phyloP scores from a whole-genome alignment of 345 rosid species.

The Euphorbia pulcherrima region DNA sequence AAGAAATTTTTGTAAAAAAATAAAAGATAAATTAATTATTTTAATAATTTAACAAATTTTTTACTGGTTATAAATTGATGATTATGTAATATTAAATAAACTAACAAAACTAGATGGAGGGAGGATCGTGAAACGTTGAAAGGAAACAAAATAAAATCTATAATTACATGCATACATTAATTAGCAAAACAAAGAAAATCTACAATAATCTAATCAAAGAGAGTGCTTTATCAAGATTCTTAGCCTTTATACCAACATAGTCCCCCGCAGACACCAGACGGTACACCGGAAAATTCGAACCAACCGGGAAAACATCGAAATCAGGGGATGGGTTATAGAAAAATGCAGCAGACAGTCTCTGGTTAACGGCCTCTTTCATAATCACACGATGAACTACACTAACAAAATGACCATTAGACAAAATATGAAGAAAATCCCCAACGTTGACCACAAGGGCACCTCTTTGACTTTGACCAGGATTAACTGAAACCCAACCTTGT shows the following conservation, averaged over 20 bases:
- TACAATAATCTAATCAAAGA: slow-evolving; percentile 35
- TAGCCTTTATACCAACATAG: slow-evolving; percentile 50
- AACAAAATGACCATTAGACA: slow-evolving; percentile 55
- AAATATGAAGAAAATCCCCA: slow-evolving; percentile 75
- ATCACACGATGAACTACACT: slow-evolving; percentile 67
- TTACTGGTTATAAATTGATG: too few species aligned
- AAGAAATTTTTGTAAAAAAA: too few species aligned
- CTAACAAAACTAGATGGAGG: too few species aligned
- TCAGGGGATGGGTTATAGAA: slow-evolving; percentile 53
- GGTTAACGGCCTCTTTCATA: slow-evolving; percentile 42
- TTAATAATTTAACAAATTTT: too few species aligned
- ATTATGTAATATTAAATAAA: too few species aligned
- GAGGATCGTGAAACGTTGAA: too few species aligned
- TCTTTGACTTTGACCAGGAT: slow-evolving; percentile 24
- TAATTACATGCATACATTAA: too few species aligned
- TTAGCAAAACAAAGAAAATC: too few species aligned
- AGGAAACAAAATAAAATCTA: too few species aligned
- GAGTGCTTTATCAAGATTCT: slow-evolving; percentile 53
- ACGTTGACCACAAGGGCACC: slow-evolving; percentile 75
- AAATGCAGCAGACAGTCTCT: slow-evolving; percentile 61
- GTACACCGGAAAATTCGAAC: slow-evolving; percentile 29
- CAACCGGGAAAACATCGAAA: slow-evolving; percentile 41
- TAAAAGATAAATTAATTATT: too few species aligned
- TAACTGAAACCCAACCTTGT: slow-evolving; percentile 60
- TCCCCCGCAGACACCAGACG: slow-evolving; percentile 51